Evolutionary conservation across 768 basidiomycete species (phyloP), one percentile per base, ranked within the genome.

Genomic region (Panaeolus cyanescens): DNA sequence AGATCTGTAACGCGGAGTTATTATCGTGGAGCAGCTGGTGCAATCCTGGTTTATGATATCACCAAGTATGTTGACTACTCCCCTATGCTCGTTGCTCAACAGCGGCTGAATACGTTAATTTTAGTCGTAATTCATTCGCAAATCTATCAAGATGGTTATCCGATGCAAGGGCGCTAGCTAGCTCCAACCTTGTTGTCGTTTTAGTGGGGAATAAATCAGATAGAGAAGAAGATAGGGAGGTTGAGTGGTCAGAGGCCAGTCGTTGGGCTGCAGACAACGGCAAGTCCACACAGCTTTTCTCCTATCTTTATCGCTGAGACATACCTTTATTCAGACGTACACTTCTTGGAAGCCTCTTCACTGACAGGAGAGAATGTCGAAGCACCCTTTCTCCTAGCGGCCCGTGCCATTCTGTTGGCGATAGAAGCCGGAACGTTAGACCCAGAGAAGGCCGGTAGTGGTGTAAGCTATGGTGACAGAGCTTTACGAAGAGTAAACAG

Each of bases 141-240:
- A 90, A 93, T 68, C 79, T 99, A 53, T 84, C 89, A 58, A 83
- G 88, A 64, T 99, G 97, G 97, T 81, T 99, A 17, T 87, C 91
- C 7, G 97, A 99, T 73, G 96, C 95, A 17, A 82, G 94, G 65
- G 93, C 96, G 10, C 77, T 99, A 62, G 96, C 92, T 13, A 95
- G 94, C 63, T 92, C 95, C 12, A 90, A 98, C 71, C 79, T 98
- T 2, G 93, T 96, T 59, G 86, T 86, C 1, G 92, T 96, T 37
- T 79, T 96, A 15, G 95, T 99, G 19, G 97, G 97, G 53, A 98
- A 95, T 75, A 99, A 99, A 78, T 85, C 91, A 13, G 97, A 99
- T 74, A 83, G 88, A 67, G 96, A 98, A 69, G 96, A 97, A 56
- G 94, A 95, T 55, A 80, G 97, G 56, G 92, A 99, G 74, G 95